Conservation (phyloP, 1,284 basidiomycete genomes). For the Boletus holoroseus region DNA sequence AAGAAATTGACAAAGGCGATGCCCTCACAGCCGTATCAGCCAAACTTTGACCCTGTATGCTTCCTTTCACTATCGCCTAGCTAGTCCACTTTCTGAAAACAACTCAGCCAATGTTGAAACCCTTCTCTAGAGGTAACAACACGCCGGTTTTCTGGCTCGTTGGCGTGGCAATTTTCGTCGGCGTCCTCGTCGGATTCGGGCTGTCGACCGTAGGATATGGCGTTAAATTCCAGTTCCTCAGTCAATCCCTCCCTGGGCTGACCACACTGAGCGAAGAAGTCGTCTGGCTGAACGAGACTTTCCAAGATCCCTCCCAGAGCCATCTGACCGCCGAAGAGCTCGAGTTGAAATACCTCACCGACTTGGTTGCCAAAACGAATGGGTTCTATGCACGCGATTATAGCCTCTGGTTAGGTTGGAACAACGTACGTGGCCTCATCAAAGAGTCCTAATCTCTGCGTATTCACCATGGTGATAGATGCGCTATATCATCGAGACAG, state of each 20-base stretch:
- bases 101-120: slow-evolving; percentile 7
- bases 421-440: slow-evolving; percentile 24
- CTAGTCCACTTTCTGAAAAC: background rate
- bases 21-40: background rate
- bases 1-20: background rate
- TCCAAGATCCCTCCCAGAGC: background rate
- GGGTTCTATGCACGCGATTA: slow-evolving; percentile 36
- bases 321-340: slow-evolving; percentile 1
- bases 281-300: slow-evolving; percentile 13
- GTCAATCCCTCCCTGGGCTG: slow-evolving; percentile 13
- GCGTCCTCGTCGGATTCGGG: slow-evolving; percentile 25
- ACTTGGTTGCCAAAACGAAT: slow-evolving; percentile 28
- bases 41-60: background rate
- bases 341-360: slow-evolving; percentile 17
- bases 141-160: slow-evolving; percentile 11
- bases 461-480: slow-evolving; percentile 25
- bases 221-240: slow-evolving; percentile 21
- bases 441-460: background rate
- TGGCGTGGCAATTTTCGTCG: slow-evolving; percentile 20
- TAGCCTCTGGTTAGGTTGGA: slow-evolving; percentile 34
- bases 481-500: slow-evolving; percentile 39
- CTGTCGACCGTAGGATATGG: slow-evolving; percentile 20
- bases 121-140: background rate
- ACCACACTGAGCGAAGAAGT: slow-evolving; percentile 19
- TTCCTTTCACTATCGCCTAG: background rate